Evolutionary conservation across 768 basidiomycete species (phyloP).

Genomic region (Boletus sp.): DNA sequence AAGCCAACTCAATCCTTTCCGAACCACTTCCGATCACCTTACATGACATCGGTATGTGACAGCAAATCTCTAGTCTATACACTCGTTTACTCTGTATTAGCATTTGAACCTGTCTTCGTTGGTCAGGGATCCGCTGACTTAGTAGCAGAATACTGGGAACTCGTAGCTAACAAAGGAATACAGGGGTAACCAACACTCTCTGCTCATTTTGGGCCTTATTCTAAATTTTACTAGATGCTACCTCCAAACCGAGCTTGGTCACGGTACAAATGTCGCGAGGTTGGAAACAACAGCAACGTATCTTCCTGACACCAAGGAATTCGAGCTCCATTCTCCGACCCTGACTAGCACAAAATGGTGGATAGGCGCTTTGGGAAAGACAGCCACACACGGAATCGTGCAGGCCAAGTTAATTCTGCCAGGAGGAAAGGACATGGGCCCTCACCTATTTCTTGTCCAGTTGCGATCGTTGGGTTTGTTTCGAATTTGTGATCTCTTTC

Average conservation of each 20-base stretch:
- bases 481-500: neutral
- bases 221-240: constrained; percentile 47
- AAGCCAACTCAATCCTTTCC: constrained; percentile 50
- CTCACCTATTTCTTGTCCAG: constrained; percentile 75
- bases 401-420: constrained; percentile 74
- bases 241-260: constrained; percentile 76
- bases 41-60: constrained; percentile 35
- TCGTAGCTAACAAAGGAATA: constrained; percentile 55
- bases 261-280: constrained; percentile 66
- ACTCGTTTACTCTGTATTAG: constrained; percentile 11
- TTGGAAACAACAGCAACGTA: constrained; percentile 80
- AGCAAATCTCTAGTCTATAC: constrained; percentile 27
- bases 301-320: constrained; percentile 61
- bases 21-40: constrained; percentile 50
- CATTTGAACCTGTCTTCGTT: constrained; percentile 67
- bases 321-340: constrained; percentile 75
- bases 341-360: constrained; percentile 81
- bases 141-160: constrained; percentile 47
- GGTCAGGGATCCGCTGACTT: constrained; percentile 59
- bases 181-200: constrained; percentile 38
- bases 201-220: neutral
- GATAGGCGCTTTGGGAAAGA: constrained; percentile 72
- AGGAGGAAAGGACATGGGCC: constrained; percentile 58
- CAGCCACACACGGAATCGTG: constrained; percentile 71
- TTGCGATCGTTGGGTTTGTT: constrained; percentile 57